phyloP scores from a whole-genome alignment of 1,284 basidiomycete genomes.

The Naganishia albida region DNA sequence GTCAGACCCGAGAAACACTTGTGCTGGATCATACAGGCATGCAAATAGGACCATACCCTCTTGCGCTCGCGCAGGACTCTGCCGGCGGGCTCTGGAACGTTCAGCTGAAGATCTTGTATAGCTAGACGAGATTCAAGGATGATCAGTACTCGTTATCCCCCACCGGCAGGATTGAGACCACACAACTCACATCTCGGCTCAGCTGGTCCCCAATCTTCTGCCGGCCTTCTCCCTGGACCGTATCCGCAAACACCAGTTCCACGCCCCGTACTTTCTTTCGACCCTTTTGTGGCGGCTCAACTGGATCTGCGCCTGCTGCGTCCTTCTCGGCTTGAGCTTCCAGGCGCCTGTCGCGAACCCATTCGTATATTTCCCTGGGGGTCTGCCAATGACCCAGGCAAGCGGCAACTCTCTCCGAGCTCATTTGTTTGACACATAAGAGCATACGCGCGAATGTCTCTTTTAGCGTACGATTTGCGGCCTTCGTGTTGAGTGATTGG shows the following conservation, averaged over 20 bases:
- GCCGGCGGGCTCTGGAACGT: too few relatives aligned
- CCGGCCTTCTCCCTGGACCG: constrained; percentile 49
- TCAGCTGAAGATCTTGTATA: constrained; percentile 24
- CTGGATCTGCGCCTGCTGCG: constrained; percentile 21
- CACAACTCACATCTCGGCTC: constrained; percentile 51
- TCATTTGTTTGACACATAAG: constrained; percentile 58
- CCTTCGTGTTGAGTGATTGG: constrained; percentile 58
- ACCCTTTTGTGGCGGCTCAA: constrained; percentile 27
- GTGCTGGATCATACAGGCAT: too few relatives aligned
- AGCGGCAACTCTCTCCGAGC: constrained; percentile 57
- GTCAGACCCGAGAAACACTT: too few relatives aligned
- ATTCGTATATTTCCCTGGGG: constrained; percentile 52
- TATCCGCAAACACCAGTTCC: constrained; percentile 51
- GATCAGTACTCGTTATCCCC: constrained; percentile 4
- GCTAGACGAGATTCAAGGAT: neutral
- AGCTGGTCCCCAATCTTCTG: constrained; percentile 55
- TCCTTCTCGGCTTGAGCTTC: constrained; percentile 33
- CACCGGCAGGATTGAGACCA: constrained; percentile 20
- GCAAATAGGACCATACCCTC: too few relatives aligned
- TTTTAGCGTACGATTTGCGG: constrained; percentile 54
- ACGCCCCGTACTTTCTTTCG: constrained; percentile 38
- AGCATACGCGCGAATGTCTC: constrained; percentile 60
- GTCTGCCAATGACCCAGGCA: constrained; percentile 58
- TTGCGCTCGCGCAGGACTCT: too few relatives aligned
- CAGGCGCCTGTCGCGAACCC: constrained; percentile 42